Conservation (phyloP, 768 basidiomycete species). For the Boletus vinaceobasis region DNA sequence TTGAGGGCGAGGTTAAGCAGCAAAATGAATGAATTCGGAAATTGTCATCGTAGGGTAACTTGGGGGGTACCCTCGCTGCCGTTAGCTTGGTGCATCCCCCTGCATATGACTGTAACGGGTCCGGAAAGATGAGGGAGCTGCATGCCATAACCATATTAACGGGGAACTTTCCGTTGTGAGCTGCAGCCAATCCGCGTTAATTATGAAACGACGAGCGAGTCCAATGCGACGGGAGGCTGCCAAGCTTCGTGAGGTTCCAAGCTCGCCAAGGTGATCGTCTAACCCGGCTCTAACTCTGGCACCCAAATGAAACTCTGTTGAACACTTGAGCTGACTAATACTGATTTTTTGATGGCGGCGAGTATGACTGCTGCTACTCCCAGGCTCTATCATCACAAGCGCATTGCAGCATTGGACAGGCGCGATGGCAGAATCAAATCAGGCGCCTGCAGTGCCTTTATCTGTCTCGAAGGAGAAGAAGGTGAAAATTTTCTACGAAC, state of each 20-base stretch:
- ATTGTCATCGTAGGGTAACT: conserved; percentile 14
- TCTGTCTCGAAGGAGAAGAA: conserved; percentile 27
- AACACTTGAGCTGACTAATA: conserved; percentile 22
- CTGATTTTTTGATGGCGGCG: background rate
- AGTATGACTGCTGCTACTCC: conserved; percentile 1
- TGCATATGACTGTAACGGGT: conserved; percentile 35
- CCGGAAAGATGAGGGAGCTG: conserved; percentile 15
- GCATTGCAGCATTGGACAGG: conserved; percentile 6
- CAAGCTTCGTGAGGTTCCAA: conserved; percentile 15
- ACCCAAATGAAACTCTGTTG: conserved; percentile 15
- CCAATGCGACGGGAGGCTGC: conserved; percentile 11
- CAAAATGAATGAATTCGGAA: conserved; percentile 23
- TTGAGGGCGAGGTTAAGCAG: conserved; percentile 19
- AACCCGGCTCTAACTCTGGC: background rate
- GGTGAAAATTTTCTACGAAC: conserved; percentile 29
- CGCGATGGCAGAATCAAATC: conserved; percentile 29
- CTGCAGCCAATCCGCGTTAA: conserved; percentile 8
- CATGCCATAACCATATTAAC: conserved; percentile 32
- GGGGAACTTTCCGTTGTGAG: conserved; percentile 20
- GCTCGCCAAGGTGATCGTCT: conserved; percentile 22
- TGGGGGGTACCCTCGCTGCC: conserved; percentile 20
- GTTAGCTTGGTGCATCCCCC: conserved; percentile 24
- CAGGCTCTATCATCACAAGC: conserved; percentile 19
- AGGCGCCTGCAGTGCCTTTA: conserved; percentile 18
- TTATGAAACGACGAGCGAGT: conserved; percentile 7